These are phyloP conservation scores for Botryosphaeria dothidea DNA, from an alignment of 2,329 filamentous ascomycete species.

Conservation along the genomic window DNA sequence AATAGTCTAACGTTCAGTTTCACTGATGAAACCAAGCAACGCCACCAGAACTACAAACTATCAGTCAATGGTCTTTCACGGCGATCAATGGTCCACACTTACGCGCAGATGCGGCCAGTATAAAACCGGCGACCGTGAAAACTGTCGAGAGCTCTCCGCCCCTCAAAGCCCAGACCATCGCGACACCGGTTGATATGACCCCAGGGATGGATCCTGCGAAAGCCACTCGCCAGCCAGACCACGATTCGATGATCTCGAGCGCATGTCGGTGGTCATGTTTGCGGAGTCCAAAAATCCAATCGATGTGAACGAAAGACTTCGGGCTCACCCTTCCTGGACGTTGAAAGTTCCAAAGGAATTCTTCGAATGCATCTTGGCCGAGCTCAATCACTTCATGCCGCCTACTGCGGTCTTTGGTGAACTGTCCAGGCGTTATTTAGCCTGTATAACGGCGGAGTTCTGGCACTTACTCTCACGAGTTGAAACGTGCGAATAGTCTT, in stretches of 20 bases:
- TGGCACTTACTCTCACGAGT: not conserved
- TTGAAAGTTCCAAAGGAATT: not conserved
- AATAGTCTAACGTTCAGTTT: slow-evolving; percentile 19
- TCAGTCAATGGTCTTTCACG: no score
- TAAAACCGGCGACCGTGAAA: not conserved
- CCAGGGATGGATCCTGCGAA: not conserved
- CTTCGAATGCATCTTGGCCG: not conserved
- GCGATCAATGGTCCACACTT: not conserved
- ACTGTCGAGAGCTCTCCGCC: not conserved
- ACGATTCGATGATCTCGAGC: not conserved
- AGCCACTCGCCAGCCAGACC: not conserved
- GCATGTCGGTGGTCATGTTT: not conserved
- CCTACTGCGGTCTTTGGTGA: not conserved
- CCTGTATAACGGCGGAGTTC: not conserved
- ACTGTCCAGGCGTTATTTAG: not conserved
- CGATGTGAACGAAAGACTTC: not conserved
- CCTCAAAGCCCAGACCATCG: not conserved
- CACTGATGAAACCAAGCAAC: not conserved
- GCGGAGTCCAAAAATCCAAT: not conserved
- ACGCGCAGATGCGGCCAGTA: not conserved
- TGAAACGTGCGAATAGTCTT: not conserved
- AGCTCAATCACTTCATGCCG: not conserved
- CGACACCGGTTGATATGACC: not conserved
- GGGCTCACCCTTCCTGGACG: not conserved
- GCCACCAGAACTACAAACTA: not conserved